Base-by-base conservation (phyloP, 352 stramenopile species). In the Plasmopara viticola region DNA sequence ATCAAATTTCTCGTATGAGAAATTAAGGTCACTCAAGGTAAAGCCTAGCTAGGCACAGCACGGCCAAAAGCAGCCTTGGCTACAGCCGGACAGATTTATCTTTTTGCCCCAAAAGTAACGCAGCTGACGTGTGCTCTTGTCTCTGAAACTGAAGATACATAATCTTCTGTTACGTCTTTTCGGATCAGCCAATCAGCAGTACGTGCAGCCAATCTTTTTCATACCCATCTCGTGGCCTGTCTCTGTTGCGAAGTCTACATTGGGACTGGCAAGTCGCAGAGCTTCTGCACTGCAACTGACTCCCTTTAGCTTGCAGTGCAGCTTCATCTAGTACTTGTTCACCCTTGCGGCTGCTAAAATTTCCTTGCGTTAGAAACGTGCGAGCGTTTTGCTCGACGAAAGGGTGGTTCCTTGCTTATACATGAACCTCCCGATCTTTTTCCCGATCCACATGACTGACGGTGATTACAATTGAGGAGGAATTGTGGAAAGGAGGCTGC, bases 211-310 rank as follows among this genome's bases (percentile, higher is more conserved):
- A 61, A 59, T 56, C 45, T 66, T 59, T 56, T 43, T 52, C 47
- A 44, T 50, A 44, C 54, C 40, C 59, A 54, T 64, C 56, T 51
- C 35, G 12, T 20, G 28, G 14, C 47, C 18, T 53, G 38, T 62
- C 60, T 68, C 46, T 68, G 30, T 67, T 63, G 60, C 60, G 54
- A 63, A 54, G 54, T 67, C 42, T 49, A 63, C 37, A 9, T 38
- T 14, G 5, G 13, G 33, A 14, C 20, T 25, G 3, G n/a, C n/a
- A 25, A 25, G 20, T 25, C 20, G 33, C 33, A 38, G 33, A 38
- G 33, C 33, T 38, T 38, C 13, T 38, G 33, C 33, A 38, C 33
- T 38, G 13, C 15, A n/a, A 12, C 38, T 44, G 38, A 20, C 38
- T 44, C 38, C 38, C 20, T 25, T 25, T 44, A 38, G 9, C 33